Evolutionary conservation across 805 yeast genomes (phyloP), one percentile per base, ranked within the genome.

Genomic region (Isabelozyma rhagii): DNA sequence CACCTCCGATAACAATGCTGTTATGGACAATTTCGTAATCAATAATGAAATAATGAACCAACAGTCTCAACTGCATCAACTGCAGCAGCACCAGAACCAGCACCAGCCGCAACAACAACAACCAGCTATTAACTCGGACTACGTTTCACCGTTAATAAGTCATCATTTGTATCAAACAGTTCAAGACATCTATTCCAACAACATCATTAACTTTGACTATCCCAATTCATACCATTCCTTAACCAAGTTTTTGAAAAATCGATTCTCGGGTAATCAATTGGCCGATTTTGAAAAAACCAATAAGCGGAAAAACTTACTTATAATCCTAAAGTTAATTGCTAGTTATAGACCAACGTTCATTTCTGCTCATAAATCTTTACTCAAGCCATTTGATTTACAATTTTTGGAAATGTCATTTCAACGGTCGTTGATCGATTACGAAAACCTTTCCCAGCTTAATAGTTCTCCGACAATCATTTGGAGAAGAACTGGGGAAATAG

Each of bases 401-500:
- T 81, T 72, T 46, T 59, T 73, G 45, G 79, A 74, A 52, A 72
- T 73, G 78, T 62, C 75, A 28, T 72, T 74, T 54, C 79, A 72
- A 60, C 59, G 77, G 45, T 73, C 70, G 34, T 65, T 69, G 55
- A 56, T 76, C 50, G 74, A 82, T 70, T 62, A 74, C 69, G 70
- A 73, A 63, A 69, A 71, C 51, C 67, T 77, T 11, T 61, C 68
- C 43, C 69, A 72, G 18, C 59, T 83, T 50, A 83, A 86, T 15
- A 85, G 91, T 9, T 81, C 89, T 1, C 96, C 96, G 1, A 85
- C 93, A 3, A 83, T 87, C 14, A 84, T 88, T 54, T 89, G 96
- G 96, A 74, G 96, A 58, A 71, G 96, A 40, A 86, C 96, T 0
- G 96, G 96, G 8, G 96, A 89, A 62, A 83, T 89, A 41, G 91